Evolutionary conservation across 306 rosid genomes (phyloP), one percentile per base, ranked within the genome.

Genomic region (Rubus parviflorus): DNA sequence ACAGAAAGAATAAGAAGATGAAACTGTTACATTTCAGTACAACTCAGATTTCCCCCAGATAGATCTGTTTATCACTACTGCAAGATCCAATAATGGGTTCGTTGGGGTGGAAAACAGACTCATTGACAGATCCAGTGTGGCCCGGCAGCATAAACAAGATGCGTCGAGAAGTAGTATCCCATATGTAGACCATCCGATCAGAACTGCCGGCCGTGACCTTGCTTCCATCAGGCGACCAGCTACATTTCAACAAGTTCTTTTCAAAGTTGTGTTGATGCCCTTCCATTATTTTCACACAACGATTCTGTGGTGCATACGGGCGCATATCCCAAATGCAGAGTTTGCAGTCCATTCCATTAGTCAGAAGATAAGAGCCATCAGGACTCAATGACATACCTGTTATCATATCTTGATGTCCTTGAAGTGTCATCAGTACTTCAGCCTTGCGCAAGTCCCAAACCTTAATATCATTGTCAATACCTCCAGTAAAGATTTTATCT

Each of bases 321-420:
- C 97, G 97, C 98, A 92, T 92, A 76, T 95, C 98, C 98, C 97
- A 92, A 48, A 95, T 90, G 87, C 93, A 90, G 61, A 95, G 97
- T 83, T 90, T 92, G 92, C 93, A 86, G 74, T 95, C 97, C 98
- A 95, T 95, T 83, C 91, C 98, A 57, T 95, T 95, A 14, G 98
- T 92, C 66, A 92, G 96, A 71, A 95, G 97, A 80, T 92, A 95
- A 13, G 98, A 95, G 56, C 98, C 98, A 82, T 95, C 98, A n/a
- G 97, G 98, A 75, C 98, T 95, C 88, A 95, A 68, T 53, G 91
- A 88, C 98, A 95, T 95, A n/a, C 89, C 84, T 2, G 97, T 95
- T 76, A 95, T 95, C 97, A 92, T 95, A 81, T 92, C 98, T 85
- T 89, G 93, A 81, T 95, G 98, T 40, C 97, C 98, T 83, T 92